Conservation (phyloP, 2,329 filamentous ascomycete species). For the Sordariomycetes sp. region DNA sequence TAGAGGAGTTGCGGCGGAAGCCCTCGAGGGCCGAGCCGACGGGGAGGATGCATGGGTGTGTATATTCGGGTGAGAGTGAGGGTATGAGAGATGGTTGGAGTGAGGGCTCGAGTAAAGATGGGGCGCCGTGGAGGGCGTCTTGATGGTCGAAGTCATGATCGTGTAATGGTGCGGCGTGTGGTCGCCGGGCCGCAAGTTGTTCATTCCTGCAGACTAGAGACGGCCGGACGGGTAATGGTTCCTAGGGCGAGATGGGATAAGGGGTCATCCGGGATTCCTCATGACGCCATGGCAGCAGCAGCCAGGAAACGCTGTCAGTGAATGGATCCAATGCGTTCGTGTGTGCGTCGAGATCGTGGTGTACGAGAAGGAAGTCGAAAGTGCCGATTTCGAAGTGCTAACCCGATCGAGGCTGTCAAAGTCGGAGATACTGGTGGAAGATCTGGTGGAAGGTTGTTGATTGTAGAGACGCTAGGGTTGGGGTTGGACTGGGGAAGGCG, state of each 20-base stretch:
- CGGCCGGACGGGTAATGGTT: background rate
- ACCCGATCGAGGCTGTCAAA: background rate
- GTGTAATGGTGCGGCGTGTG: conserved; percentile 22
- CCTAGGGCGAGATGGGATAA: background rate
- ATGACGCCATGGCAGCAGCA: background rate
- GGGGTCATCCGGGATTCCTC: background rate
- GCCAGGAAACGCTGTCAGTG: background rate
- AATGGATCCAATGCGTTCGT: background rate
- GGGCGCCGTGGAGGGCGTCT: conserved; percentile 16
- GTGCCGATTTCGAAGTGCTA: background rate
- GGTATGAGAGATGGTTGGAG: background rate
- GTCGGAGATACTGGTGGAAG: background rate
- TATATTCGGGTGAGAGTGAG: conserved; percentile 12
- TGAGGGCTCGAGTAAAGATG: conserved; percentile 19
- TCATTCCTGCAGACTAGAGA: background rate
- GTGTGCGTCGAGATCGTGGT: background rate
- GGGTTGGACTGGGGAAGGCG: background rate
- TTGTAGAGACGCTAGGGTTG: background rate
- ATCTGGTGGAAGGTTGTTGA: background rate
- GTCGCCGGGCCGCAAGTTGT: background rate
- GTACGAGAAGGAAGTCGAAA: background rate
- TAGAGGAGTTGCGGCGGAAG: conserved; percentile 33
- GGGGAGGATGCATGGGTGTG: conserved; percentile 21
- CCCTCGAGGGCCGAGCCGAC: conserved; percentile 20
- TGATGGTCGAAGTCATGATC: conserved; percentile 33